phyloP scores from a whole-genome alignment of 768 basidiomycete species.

The Scleroderma bovista region DNA sequence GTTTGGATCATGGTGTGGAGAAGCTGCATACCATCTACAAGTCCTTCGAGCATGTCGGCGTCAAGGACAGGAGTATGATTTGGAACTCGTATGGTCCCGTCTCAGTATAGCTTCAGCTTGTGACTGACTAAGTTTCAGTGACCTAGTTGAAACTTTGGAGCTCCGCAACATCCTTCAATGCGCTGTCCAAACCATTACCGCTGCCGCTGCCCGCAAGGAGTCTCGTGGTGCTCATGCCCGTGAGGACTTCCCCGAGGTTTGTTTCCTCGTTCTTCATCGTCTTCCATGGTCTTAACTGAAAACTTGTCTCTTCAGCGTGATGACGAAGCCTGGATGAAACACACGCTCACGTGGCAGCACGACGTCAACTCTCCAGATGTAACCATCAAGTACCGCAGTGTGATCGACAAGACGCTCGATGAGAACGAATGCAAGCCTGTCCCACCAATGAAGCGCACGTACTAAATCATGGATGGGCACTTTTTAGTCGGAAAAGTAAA shows the following conservation, averaged over 20 bases:
- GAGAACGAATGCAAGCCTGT: slow-evolving; percentile 96
- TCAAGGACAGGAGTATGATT: slow-evolving; percentile 98
- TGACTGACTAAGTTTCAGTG: slow-evolving; percentile 41
- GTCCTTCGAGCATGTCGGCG: slow-evolving; percentile 85
- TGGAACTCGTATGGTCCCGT: slow-evolving; percentile 87
- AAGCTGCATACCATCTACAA: slow-evolving; percentile 85
- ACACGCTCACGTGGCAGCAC: slow-evolving; percentile 89
- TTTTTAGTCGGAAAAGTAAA: too few species aligned
- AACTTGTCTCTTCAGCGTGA: slow-evolving; percentile 58
- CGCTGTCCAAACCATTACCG: slow-evolving; percentile 92
- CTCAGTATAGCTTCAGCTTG: neutral
- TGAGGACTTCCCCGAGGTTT: slow-evolving; percentile 92
- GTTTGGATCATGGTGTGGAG: slow-evolving; percentile 87
- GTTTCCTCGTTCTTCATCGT: slow-evolving; percentile 13
- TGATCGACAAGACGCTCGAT: slow-evolving; percentile 84
- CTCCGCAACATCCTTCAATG: slow-evolving; percentile 93
- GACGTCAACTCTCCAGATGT: slow-evolving; percentile 76
- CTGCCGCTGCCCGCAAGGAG: slow-evolving; percentile 91
- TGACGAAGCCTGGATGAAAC: slow-evolving; percentile 92
- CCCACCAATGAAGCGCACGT: slow-evolving; percentile 96
- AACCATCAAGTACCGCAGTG: slow-evolving; percentile 81
- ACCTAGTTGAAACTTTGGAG: slow-evolving; percentile 95
- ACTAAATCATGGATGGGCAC: slow-evolving; percentile 38
- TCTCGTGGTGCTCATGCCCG: slow-evolving; percentile 98
- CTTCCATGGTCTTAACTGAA: neutral